phyloP scores from a whole-genome alignment of 768 basidiomycete genomes.

The Lactarius vividus region DNA sequence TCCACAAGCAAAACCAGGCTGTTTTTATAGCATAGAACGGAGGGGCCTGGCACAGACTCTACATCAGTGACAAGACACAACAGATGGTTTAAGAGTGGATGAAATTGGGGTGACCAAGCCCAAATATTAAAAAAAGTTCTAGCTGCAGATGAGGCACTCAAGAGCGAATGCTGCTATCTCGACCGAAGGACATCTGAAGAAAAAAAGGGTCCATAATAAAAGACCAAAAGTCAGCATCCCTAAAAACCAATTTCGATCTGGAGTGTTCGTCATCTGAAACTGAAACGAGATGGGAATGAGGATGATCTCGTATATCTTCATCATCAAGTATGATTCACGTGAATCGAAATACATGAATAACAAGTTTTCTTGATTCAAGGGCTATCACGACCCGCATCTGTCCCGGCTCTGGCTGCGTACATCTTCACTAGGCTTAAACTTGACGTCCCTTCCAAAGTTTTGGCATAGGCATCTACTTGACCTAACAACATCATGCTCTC shows the following conservation, averaged over 20 bases:
- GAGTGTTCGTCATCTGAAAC: too few species aligned
- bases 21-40: slow-evolving; percentile 3
- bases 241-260: background rate
- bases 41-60: background rate
- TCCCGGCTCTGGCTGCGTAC: slow-evolving; percentile 60
- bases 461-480: slow-evolving; percentile 83
- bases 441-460: slow-evolving; percentile 65
- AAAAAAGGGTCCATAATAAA: background rate
- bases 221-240: background rate
- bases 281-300: too few species aligned
- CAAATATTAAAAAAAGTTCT: background rate
- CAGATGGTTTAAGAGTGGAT: background rate
- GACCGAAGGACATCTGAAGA: too few species aligned
- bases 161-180: background rate
- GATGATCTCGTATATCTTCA: background rate
- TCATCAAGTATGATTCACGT: background rate
- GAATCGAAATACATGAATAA: background rate
- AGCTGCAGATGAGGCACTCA: background rate
- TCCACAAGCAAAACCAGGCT: background rate
- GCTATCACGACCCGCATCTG: slow-evolving; percentile 26
- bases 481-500: slow-evolving; percentile 85
- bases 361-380: slow-evolving; percentile 7
- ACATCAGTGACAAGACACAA: background rate
- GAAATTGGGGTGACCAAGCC: background rate
- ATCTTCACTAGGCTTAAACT: slow-evolving; percentile 73